phyloP scores from a whole-genome alignment of 2,329 filamentous ascomycete genomes.

The Bipolaris gigantea region DNA sequence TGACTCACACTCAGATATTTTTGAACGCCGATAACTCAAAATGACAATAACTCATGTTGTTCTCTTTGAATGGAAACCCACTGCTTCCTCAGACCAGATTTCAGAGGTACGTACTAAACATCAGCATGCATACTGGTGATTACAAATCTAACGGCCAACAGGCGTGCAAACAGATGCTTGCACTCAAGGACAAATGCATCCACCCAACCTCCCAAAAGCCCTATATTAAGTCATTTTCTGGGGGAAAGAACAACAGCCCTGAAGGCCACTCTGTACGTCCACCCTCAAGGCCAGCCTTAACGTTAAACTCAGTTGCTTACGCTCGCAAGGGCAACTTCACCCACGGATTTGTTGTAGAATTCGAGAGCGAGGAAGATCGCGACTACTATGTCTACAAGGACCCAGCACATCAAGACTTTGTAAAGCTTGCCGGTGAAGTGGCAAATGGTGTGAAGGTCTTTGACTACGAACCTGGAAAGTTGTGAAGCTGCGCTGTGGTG shows the following conservation, averaged over 20 bases:
- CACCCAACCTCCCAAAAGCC: constrained; percentile 60
- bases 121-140: neutral
- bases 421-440: constrained; percentile 53
- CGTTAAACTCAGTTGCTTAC: neutral
- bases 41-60: constrained; percentile 72
- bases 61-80: constrained; percentile 65
- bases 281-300: neutral
- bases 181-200: constrained; percentile 60
- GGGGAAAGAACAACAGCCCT: constrained; percentile 63
- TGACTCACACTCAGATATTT: neutral
- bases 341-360: constrained; percentile 71
- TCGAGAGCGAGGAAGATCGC: constrained; percentile 64
- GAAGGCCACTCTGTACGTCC: constrained; percentile 57
- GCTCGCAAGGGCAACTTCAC: constrained; percentile 59
- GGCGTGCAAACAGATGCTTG: constrained; percentile 61
- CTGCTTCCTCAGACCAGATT: constrained; percentile 53
- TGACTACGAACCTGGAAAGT: constrained; percentile 60
- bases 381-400: constrained; percentile 70
- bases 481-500: constrained; percentile 38
- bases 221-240: constrained; percentile 62
- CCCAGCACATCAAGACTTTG: constrained; percentile 63
- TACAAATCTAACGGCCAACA: constrained; percentile 34
- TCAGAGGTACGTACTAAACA: constrained; percentile 57
- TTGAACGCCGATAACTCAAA: neutral
- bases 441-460: constrained; percentile 60